These are phyloP conservation scores for Ambrosia trifida DNA, from an alignment of 129 eudicot species.

Conservation along the genomic window DNA sequence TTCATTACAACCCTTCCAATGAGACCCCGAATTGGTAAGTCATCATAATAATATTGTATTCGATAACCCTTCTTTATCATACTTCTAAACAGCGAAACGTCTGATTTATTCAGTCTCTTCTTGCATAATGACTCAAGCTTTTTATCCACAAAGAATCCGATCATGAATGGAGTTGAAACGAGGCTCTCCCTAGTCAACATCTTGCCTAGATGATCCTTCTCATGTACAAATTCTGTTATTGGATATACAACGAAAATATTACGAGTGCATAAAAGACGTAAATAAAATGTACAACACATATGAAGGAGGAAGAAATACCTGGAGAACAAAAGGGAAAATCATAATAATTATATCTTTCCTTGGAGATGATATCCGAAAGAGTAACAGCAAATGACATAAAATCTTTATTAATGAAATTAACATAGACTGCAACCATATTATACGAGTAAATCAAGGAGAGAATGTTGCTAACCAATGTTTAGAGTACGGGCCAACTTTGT, in stretches of 20 bases:
- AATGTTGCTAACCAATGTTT: neutral
- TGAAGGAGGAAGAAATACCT: neutral
- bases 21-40: conserved; percentile 37
- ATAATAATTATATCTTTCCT: conserved; percentile 10
- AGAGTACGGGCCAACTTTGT: neutral
- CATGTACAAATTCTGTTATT: neutral
- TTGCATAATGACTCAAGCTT: conserved; percentile 3
- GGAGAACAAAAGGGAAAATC: conserved; percentile 16
- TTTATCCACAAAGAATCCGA: conserved; percentile 2
- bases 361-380: neutral
- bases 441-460: neutral
- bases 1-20: neutral
- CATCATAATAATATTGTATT: conserved; percentile 54
- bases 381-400: neutral
- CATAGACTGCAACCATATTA: neutral
- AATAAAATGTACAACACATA: neutral
- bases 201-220: conserved; percentile 15
- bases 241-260: neutral
- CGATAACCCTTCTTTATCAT: conserved; percentile 39
- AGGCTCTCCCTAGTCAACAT: conserved; percentile 4
- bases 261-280: neutral
- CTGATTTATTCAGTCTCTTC: conserved; percentile 39
- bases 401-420: neutral
- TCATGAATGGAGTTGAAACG: conserved; percentile 11
- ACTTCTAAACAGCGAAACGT: conserved; percentile 39